Evolutionary conservation across 2,329 filamentous ascomycete genomes (phyloP).

Genomic region (Cladosporium sphaerospermum): DNA sequence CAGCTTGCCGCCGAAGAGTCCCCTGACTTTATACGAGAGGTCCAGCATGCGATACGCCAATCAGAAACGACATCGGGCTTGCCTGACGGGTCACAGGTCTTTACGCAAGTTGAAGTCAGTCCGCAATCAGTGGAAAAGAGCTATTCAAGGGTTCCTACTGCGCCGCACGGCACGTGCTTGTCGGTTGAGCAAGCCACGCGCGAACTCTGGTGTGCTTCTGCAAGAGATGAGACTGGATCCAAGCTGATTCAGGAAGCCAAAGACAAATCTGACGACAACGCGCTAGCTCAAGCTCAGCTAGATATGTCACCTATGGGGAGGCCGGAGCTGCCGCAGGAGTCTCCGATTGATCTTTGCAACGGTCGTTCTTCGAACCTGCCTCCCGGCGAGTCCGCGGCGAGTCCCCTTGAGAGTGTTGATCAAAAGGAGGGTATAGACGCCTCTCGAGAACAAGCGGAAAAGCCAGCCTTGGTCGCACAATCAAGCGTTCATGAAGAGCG

Average conservation of each 20-base stretch:
- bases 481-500: too few species aligned
- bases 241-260: conserved; percentile 9
- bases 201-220: conserved; percentile 64
- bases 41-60: conserved; percentile 55
- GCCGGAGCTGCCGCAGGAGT: too few species aligned
- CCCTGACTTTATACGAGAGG: conserved; percentile 56
- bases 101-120: not conserved
- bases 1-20: conserved; percentile 70
- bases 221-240: conserved; percentile 57
- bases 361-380: too few species aligned
- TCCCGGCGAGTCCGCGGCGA: too few species aligned
- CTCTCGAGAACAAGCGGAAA: too few species aligned
- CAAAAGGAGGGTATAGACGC: too few species aligned
- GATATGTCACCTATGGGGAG: not conserved
- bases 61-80: conserved; percentile 41
- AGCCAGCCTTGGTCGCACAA: too few species aligned
- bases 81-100: conserved; percentile 16
- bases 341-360: too few species aligned
- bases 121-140: conserved; percentile 17
- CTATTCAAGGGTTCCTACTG: conserved; percentile 20
- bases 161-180: conserved; percentile 25
- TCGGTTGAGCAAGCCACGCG: conserved; percentile 26
- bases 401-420: too few species aligned
- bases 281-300: not conserved
- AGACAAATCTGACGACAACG: conserved; percentile 8